Evolutionary conservation across 495 filamentous ascomycete species (phyloP).

Genomic region (Mytilinidion resinicola): DNA sequence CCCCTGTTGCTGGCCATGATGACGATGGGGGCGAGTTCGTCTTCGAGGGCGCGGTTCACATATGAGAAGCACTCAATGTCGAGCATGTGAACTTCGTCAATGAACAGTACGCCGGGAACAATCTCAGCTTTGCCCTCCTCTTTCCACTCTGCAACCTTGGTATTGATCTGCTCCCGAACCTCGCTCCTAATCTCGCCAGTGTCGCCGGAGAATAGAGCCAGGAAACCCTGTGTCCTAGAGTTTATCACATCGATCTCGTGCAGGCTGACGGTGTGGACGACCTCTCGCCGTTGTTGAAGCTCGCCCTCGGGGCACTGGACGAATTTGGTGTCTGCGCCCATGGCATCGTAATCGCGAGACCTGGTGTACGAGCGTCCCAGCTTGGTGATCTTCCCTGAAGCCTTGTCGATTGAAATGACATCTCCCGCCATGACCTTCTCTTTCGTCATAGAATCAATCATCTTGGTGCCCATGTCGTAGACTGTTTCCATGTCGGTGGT

Average conservation of each 20-base stretch:
- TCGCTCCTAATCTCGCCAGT: conserved; percentile 97
- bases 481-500: conserved; percentile 99
- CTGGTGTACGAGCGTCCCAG: conserved; percentile 87
- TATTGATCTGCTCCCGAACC: conserved; percentile 97
- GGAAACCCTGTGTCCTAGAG: conserved; percentile 90
- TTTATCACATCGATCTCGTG: conserved; percentile 99
- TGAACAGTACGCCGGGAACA: conserved; percentile 93
- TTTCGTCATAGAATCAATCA: conserved; percentile 99
- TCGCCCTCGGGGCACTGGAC: conserved; percentile 98
- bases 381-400: conserved; percentile 94
- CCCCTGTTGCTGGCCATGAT: conserved; percentile 99
- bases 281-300: conserved; percentile 93
- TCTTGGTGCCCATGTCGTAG: conserved; percentile 98
- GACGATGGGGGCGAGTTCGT: conserved; percentile 89
- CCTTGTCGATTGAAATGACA: conserved; percentile 96
- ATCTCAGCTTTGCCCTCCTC: conserved; percentile 99
- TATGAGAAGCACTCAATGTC: conserved; percentile 99
- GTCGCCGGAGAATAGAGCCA: conserved; percentile 93
- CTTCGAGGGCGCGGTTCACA: conserved; percentile 93
- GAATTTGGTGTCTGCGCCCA: conserved; percentile 98
- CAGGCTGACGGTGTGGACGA: conserved; percentile 90
- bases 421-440: conserved; percentile 98
- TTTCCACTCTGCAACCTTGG: conserved; percentile 96
- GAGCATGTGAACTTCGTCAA: conserved; percentile 99
- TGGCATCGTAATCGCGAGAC: conserved; percentile 96